These are phyloP conservation scores for Ceratocystis cacaofunesta DNA, from an alignment of 2,329 filamentous ascomycete genomes.

Conservation along the genomic window DNA sequence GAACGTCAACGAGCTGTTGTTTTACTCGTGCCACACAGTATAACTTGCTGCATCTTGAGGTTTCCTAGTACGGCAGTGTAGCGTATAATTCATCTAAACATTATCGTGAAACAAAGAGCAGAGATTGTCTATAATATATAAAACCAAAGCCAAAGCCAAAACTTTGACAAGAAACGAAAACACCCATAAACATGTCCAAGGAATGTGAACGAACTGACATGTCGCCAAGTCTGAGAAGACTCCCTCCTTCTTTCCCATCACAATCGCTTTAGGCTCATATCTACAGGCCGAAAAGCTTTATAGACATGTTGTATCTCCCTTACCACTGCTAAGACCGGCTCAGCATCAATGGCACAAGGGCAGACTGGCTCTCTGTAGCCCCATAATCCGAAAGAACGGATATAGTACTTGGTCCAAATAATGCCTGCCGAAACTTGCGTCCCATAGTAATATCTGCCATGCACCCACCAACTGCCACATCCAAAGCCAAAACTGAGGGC, in stretches of 20 bases:
- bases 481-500: not conserved
- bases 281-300: not conserved
- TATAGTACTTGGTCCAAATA: conserved; percentile 28
- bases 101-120: not conserved
- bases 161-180: not conserved
- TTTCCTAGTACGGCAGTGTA: not conserved
- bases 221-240: no score
- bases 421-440: conserved; percentile 28
- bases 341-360: conserved; percentile 46
- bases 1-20: not conserved
- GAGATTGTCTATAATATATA: conserved; percentile 1
- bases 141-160: not conserved
- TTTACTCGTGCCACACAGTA: not conserved
- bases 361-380: conserved; percentile 37
- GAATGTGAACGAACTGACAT: not conserved
- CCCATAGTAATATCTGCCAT: conserved; percentile 23
- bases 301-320: not conserved
- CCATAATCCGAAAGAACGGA: conserved; percentile 30
- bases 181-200: not conserved
- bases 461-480: not conserved
- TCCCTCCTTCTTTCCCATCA: no score
- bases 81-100: not conserved
- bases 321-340: conserved; percentile 27
- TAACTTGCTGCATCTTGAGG: not conserved
- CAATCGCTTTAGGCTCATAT: no score